Base-by-base conservation (phyloP, 768 basidiomycete genomes). In the Megacollybia marginata region DNA sequence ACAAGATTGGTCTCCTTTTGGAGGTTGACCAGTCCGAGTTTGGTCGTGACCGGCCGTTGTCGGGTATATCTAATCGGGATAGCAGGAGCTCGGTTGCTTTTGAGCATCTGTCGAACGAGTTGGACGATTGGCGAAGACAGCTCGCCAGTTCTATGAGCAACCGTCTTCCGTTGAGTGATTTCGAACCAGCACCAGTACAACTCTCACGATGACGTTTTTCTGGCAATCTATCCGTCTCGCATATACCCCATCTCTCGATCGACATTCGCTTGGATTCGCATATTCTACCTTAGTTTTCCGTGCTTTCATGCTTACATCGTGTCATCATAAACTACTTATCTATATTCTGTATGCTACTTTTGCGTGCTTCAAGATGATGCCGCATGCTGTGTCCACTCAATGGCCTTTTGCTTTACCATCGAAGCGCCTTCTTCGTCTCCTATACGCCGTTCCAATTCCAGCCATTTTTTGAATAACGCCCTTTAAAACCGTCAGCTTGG, bases 391-490 rank as follows among this genome's bases (percentile, higher is more conserved):
- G 89, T 89, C 92, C 92, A 99, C 65, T 91, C 92, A 38, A 92
- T 69, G 11, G 96, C 96, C 62, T 86, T 89, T 55, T 80, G 72
- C 71, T 97, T 99, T 43, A 96, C 94, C 43, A 63, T 62, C 31
- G 78, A 76, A 23, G 80, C 83, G 16, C 93, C 92, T 40, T 85
- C 83, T 52, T 88, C 90, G 57, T 96, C 90, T 4, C 95, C 96
- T 51, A 93, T 68, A 56, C 81, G 78, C 56, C 79, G 81, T 65
- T 98, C 96, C 35, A 96, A 67, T 52, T 84, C 84, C 32, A 98
- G 73, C 91, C 94, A 96, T 65, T 97, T 97, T 69, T 99, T 99
- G 79, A 99, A 98, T 67, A 97, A 85, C 28, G 85, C 80, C 68
- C 91, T 93, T 31, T 20, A 12, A 13, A 50, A n/a, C 7, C 18